Evolutionary conservation across 2,329 filamentous ascomycete species (phyloP).

Genomic region (Drechmeria coniospora): DNA sequence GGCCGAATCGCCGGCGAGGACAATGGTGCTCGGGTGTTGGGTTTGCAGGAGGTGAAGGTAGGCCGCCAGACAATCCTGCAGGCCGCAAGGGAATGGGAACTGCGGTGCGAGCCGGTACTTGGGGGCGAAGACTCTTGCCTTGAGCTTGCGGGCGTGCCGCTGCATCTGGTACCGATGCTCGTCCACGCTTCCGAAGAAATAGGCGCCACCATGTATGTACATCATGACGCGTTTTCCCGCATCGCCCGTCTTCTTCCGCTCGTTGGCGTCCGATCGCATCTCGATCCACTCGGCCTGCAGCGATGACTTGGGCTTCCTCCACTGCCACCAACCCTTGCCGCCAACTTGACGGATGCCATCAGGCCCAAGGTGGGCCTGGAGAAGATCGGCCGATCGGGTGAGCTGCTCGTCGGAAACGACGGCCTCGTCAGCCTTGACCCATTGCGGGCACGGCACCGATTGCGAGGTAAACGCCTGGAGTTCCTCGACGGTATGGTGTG

Average conservation of each 20-base stretch:
- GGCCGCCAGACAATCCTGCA: slow-evolving; percentile 78
- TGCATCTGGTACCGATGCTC: slow-evolving; percentile 98
- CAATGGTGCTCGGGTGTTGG: slow-evolving; percentile 66
- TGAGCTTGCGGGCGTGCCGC: slow-evolving; percentile 83
- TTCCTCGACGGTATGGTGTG: slow-evolving; percentile 83
- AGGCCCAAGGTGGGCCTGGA: slow-evolving; percentile 62
- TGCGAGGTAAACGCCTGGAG: slow-evolving; percentile 82
- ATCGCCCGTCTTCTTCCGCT: slow-evolving; percentile 46
- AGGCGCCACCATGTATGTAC: slow-evolving; percentile 87
- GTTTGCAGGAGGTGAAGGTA: slow-evolving; percentile 69
- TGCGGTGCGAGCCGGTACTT: slow-evolving; percentile 80
- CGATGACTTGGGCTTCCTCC: slow-evolving; percentile 51
- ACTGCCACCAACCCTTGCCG: slow-evolving; percentile 79
- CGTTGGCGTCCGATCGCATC: slow-evolving; percentile 63
- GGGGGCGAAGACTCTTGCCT: slow-evolving; percentile 76
- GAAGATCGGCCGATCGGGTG: slow-evolving; percentile 45
- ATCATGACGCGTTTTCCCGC: slow-evolving; percentile 67
- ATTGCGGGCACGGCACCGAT: slow-evolving; percentile 78
- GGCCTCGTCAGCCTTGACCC: slow-evolving; percentile 65
- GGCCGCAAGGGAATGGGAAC: slow-evolving; percentile 85
- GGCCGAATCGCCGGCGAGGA: slow-evolving; percentile 84
- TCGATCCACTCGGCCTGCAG: slow-evolving; percentile 90
- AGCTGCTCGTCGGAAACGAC: slow-evolving; percentile 50
- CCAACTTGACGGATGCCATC: slow-evolving; percentile 63
- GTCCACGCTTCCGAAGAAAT: slow-evolving; percentile 90